These are phyloP conservation scores for Rhodotorula toruloides DNA, from an alignment of 768 basidiomycete species.

Conservation along the genomic window DNA sequence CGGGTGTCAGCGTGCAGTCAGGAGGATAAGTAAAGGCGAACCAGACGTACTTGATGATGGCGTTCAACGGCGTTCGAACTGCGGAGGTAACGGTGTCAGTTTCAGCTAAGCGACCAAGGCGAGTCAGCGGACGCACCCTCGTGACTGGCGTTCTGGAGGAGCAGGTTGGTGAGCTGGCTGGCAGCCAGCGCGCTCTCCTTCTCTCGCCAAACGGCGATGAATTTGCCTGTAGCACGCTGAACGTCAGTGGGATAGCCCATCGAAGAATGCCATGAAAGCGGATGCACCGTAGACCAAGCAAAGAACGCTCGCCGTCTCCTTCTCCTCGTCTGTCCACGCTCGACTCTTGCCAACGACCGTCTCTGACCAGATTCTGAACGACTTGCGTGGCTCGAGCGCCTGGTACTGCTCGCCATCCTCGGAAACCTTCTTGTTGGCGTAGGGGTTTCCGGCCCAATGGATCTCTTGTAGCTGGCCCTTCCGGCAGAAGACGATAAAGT, in stretches of 20 bases:
- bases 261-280: conserved; percentile 51
- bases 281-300: conserved; percentile 76
- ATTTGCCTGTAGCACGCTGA: conserved; percentile 50
- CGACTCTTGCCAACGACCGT: conserved; percentile 63
- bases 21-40: not conserved
- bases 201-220: conserved; percentile 80
- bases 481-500: conserved; percentile 77
- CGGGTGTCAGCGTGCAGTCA: not conserved
- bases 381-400: conserved; percentile 65
- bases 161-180: conserved; percentile 65
- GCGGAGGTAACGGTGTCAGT: not conserved
- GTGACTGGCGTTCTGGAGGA: conserved; percentile 75
- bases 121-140: conserved; percentile 55
- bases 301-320: conserved; percentile 69
- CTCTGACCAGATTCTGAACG: conserved; percentile 75
- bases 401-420: conserved; percentile 1
- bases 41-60: conserved; percentile 68
- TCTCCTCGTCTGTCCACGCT: conserved; percentile 73
- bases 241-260: conserved; percentile 45
- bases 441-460: conserved; percentile 61
- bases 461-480: conserved; percentile 65
- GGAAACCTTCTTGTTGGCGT: conserved; percentile 48
- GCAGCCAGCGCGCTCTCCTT: conserved; percentile 68
- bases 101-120: not conserved
- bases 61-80: conserved; percentile 72